A percentile compares a stretch with the other conserved stretches of the same genome.
phyloP scores from a whole-genome alignment of 768 basidiomycete genomes.

The Mycena floridula region DNA sequence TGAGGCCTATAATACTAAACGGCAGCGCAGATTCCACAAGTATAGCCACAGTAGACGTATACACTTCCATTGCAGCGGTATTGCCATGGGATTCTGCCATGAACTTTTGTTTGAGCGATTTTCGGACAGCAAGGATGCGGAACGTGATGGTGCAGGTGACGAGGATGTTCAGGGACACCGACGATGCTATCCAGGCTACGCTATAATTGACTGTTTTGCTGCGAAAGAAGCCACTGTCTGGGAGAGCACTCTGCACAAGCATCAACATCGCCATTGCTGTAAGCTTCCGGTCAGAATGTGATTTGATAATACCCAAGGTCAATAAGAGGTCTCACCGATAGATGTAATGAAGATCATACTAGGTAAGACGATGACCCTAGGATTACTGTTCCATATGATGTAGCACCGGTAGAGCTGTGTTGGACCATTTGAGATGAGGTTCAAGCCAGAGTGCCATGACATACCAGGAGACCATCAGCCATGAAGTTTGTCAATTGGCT shows the following conservation, averaged over 20 bases:
- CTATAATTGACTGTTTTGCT: conserved; percentile 18
- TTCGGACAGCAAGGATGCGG: conserved; percentile 1
- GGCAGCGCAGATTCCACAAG: neutral
- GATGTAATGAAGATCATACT: conserved; percentile 9
- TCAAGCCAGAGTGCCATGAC: conserved; percentile 6
- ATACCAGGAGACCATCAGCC: conserved; percentile 30
- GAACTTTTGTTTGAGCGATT: neutral
- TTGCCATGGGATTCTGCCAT: neutral
- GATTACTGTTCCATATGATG: conserved; percentile 17
- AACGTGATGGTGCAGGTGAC: conserved; percentile 2
- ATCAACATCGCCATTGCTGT: conserved; percentile 19
- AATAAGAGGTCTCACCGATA: conserved; percentile 4
- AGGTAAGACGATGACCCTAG: conserved; percentile 9
- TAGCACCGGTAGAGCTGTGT: conserved; percentile 30
- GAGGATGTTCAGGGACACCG: conserved; percentile 14
- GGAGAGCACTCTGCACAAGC: conserved; percentile 18
- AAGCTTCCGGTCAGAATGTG: neutral
- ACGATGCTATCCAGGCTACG: conserved; percentile 19
- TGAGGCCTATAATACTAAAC: neutral
- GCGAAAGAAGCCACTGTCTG: conserved; percentile 18
- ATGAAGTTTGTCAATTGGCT: conserved; percentile 22
- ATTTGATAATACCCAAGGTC: neutral
- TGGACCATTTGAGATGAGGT: no score
- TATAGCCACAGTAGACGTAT: neutral
- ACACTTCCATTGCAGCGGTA: no score